These are phyloP conservation scores for Zygosaccharomyces rouxii DNA, from an alignment of 805 yeast genomes.

Conservation along the genomic window DNA sequence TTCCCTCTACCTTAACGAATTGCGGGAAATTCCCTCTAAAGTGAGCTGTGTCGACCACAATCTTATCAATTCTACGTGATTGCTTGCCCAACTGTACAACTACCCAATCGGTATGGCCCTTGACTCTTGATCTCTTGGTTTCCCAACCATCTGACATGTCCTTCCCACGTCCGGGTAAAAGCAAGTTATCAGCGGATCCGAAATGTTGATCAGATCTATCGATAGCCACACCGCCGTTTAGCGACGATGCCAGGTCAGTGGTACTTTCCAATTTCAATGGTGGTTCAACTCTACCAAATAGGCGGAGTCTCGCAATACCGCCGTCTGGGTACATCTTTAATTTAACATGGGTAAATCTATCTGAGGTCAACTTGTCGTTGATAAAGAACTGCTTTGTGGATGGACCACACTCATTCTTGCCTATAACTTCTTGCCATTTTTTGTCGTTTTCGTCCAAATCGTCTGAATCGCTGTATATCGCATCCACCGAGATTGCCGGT, in stretches of 20 bases:
- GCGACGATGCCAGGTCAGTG: conserved; percentile 70
- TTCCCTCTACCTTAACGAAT: conserved; percentile 46
- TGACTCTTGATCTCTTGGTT: conserved; percentile 78
- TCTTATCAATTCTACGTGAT: conserved; percentile 47
- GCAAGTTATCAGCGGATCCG: conserved; percentile 82
- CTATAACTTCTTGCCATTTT: conserved; percentile 69
- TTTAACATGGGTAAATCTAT: conserved; percentile 71
- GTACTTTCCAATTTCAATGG: conserved; percentile 14
- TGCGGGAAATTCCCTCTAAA: conserved; percentile 95
- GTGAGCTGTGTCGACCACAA: conserved; percentile 87
- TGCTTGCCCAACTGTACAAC: conserved; percentile 70
- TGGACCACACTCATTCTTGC: conserved; percentile 81
- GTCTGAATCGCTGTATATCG: conserved; percentile 39
- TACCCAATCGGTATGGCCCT: conserved; percentile 91
- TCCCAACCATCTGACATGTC: conserved; percentile 99
- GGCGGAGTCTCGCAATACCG: conserved; percentile 91
- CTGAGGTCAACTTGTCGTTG: conserved; percentile 52
- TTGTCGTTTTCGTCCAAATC: conserved; percentile 31
- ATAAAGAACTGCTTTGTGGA: conserved; percentile 78
- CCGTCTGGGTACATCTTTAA: conserved; percentile 97
- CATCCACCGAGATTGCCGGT: conserved; percentile 83
- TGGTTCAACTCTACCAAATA: conserved; percentile 82
- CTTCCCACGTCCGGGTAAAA: conserved; percentile 89
- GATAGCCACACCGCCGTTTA: conserved; percentile 86
- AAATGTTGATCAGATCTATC: conserved; percentile 88